Base-by-base conservation (phyloP, 352 stramenopile species). In the Phytophthora boehmeriae region DNA sequence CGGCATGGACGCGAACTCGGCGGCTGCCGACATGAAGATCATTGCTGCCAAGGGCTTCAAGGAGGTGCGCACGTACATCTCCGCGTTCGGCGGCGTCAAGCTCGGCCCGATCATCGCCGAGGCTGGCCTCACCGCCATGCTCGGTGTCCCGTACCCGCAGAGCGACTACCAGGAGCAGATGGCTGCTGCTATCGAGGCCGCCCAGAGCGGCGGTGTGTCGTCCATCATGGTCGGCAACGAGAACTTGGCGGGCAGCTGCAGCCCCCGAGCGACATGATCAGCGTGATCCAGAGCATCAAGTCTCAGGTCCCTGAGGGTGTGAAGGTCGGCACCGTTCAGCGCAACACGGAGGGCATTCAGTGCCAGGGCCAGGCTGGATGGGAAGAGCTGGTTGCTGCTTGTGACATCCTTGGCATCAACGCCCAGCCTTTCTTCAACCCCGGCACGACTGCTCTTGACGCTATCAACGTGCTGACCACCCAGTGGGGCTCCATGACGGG, bases 151-250 rank as follows among this genome's bases (percentile, higher is more conserved):
- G 38, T 84, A 75, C 59, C 46, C 49, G n/a, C 54, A 73, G 45
- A 58, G 55, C 22, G 73, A 86, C 68, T 73, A 66, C 52, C 11
- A 68, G 32, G 28, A 63, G 1, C 75, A 88, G 25, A 64, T 75
- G 32, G 39, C 36, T 1, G 66, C 66, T 10, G 75, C 78, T 16
- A 53, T 83, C 38, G 56, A 69, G 9, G 71, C 73, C 1, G 73
- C 78, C 8, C 66, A 72, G 38, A 60, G 27, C 30, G 68, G 73
- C 42, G 66, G 54, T 19, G 74, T 88, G 22, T 66, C 71, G 47
- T 73, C 75, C 61, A 80, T 88, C 45, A 78, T 88, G 45, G 62
- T 86, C 43, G 78, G 78, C 10, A 88, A 88, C 66, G 78, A 88
- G 66, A 86, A 88, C 61, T 48, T 84, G 47, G 67, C 50, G 3